Base-by-base conservation (phyloP, 2,329 filamentous ascomycete species). In the Trichoderma pleuroti region DNA sequence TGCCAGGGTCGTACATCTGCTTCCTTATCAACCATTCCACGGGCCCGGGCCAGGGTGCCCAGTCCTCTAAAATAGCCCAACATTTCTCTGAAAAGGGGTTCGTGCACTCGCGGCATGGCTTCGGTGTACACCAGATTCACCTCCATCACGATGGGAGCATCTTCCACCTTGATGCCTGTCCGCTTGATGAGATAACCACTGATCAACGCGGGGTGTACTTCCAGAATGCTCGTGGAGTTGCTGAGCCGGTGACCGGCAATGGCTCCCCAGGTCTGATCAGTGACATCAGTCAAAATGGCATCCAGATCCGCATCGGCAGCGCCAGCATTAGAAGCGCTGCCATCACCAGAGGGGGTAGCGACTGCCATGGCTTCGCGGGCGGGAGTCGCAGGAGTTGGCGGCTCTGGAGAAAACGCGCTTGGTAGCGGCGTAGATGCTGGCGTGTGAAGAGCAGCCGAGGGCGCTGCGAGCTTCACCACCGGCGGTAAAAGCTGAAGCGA, bases 241-340 rank as follows among this genome's bases (percentile, higher is more conserved):
- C 86, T 89, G 18, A 91, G 83, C 16, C 89, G 85, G 77, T 93
- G 91, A 1, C 88, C 86, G 54, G 92, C 85, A 18, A 96, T 83
- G 6, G 92, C 87, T 24, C 90, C 92, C 90, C 91, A 95, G 0
- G 88, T 91, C 73, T 93, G 91, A 75, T 96, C 93, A 1, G 89
- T 90, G 2, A 88, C 80, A 76, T 96, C 92, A 21, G 92, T 82
- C 12, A 97, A 86, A 24, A 91, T 87, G 1, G 91, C 88, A 70
- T 94, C 92, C 6, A 77, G 72, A 5, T 82, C 80, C 9, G 78
- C 72, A 26, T 89, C 85, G 18, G 79, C 77, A 3, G 81, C 77
- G 61, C 80, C 79, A 10, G 64, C 30, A 36, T 30, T 72, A 28
- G 88, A 85, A 16, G 80, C 77, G 2, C 81, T 77, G 59, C 80